Evolutionary conservation across 2,329 filamentous ascomycete species (phyloP).

Genomic region (Trichoderma endophyticum): DNA sequence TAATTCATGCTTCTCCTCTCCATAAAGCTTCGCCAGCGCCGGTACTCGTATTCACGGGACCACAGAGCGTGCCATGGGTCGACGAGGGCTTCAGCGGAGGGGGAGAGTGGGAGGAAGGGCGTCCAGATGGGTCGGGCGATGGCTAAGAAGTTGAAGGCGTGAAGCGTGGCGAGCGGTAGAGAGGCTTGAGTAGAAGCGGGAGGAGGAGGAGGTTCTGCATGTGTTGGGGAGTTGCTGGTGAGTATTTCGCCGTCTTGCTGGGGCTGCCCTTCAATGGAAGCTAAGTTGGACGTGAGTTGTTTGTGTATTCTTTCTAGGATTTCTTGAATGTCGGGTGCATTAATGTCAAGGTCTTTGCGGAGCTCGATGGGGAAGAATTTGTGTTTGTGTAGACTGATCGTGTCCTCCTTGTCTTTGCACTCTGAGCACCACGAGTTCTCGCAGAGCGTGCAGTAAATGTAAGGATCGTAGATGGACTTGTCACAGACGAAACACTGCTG

Average conservation of each 20-base stretch:
- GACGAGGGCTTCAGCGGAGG: conserved; percentile 17
- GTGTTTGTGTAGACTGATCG: conserved; percentile 4
- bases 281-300: background rate
- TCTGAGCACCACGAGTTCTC: conserved; percentile 2
- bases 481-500: conserved; percentile 2
- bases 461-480: background rate
- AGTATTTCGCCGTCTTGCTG: too few relatives aligned
- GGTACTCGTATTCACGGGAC: background rate
- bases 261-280: background rate
- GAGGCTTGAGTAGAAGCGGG: conserved; percentile 5
- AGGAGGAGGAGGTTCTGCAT: background rate
- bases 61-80: conserved; percentile 21
- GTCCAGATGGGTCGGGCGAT: conserved; percentile 24
- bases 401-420: background rate
- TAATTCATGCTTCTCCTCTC: conserved; percentile 19
- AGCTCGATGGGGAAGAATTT: background rate
- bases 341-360: conserved; percentile 13
- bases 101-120: conserved; percentile 22
- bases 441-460: conserved; percentile 13
- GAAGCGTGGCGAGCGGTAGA: conserved; percentile 26
- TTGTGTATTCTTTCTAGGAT: conserved; percentile 5
- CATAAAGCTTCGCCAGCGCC: background rate
- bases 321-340: conserved; percentile 9
- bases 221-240: background rate
- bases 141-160: conserved; percentile 27